Evolutionary conservation across 2,329 filamentous ascomycete genomes (phyloP), one percentile per base, ranked within the genome.

Genomic region (Helotiales sp.): DNA sequence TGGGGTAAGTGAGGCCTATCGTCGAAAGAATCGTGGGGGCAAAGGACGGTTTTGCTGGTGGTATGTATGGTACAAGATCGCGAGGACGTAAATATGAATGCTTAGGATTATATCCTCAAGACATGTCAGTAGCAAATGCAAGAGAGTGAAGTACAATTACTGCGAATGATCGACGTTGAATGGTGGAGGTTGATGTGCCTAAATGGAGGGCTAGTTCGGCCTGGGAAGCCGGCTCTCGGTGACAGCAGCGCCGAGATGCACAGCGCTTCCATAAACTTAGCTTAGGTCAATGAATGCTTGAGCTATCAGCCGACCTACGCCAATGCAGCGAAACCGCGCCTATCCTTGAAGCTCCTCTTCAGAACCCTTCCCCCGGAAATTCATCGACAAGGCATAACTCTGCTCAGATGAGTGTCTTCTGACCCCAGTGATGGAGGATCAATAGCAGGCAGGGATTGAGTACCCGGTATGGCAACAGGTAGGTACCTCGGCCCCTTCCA

Each of bases 381-480:
- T 25, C 27, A 30, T 44, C 50, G 10, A 44, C n/a, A 44, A 15
- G 40, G 12, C 40, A 44, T 40, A 40, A 5, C 5, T 27, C 19
- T 13, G 19, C 10, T 44, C 10, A 6, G 22, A 24, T 24, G 22
- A 34, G 22, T 52, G 2, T 47, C 44, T 30, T 29, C 44, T 47
- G 8, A 13, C 25, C 46, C 27, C 12, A 54, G 52, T 8, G 33
- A 61, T 61, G 59, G 53, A 54, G 12, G 52, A 40, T 29, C 59
- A 58, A 55, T 65, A 67, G 55, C 61, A 61, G 63, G 59, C 57
- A 54, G 54, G 64, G 66, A 66, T 66, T 69, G 64, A 64, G 60
- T n/a, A 66, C 53, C 46, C 36, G 15, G 46, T 54, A 70, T 70
- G 69, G 65, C 66, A 57, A 63, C 68, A 63, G 69, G 69, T 70